These are phyloP conservation scores for Onygenales sp. DNA, from an alignment of 2,329 filamentous ascomycete genomes.

Conservation along the genomic window DNA sequence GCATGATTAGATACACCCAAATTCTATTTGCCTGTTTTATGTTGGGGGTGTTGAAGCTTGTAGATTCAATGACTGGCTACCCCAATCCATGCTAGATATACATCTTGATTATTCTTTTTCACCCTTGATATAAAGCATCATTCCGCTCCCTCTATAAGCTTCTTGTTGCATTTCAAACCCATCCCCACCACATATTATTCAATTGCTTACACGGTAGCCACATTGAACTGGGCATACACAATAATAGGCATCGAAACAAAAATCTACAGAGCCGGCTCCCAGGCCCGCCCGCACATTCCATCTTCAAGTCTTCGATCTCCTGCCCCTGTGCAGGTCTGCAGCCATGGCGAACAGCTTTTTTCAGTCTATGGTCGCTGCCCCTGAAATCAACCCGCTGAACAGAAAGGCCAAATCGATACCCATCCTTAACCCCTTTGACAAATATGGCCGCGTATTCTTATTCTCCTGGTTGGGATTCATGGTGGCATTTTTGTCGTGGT, in stretches of 20 bases:
- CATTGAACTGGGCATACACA: no score
- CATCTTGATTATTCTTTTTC: no score
- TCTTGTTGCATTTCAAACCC: no score
- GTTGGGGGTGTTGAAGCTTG: background rate
- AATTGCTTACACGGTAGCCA: no score
- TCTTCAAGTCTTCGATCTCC: no score
- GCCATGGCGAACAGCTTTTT: conserved; percentile 16
- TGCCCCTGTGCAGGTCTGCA: background rate
- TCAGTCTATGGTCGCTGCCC: conserved; percentile 36
- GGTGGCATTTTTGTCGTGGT: conserved; percentile 78
- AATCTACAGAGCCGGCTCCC: no score
- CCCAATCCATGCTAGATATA: no score
- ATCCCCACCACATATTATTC: no score
- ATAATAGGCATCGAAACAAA: no score
- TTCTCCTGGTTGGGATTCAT: conserved; percentile 84
- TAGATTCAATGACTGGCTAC: background rate
- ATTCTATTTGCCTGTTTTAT: background rate
- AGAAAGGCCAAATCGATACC: conserved; percentile 74
- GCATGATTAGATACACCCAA: background rate
- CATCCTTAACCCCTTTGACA: conserved; percentile 64
- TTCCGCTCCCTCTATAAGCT: no score
- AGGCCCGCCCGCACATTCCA: no score
- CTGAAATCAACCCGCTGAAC: conserved; percentile 75
- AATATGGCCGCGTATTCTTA: conserved; percentile 81
- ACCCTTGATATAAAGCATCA: no score